These are phyloP conservation scores for Oryza meyeriana DNA, from an alignment of 176 grass and related monocot genomes.

Conservation along the genomic window DNA sequence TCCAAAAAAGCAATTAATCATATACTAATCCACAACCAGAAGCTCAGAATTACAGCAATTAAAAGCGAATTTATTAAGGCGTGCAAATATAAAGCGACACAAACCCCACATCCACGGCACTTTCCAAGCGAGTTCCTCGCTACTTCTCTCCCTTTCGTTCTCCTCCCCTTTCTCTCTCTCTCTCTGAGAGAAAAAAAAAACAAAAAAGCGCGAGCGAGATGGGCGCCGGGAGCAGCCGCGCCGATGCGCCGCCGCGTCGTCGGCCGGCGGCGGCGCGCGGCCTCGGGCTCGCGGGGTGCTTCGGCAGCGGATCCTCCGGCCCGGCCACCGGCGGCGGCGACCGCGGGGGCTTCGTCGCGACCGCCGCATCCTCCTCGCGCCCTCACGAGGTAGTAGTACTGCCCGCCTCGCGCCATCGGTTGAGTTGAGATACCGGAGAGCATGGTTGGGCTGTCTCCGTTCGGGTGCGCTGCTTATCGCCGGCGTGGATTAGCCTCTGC, in stretches of 20 bases:
- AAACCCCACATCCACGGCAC: slow-evolving; percentile 33
- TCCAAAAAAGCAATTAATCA: background rate
- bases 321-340: slow-evolving; percentile 8
- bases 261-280: slow-evolving; percentile 41
- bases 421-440: background rate
- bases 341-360: slow-evolving; percentile 14
- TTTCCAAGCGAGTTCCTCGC: slow-evolving; percentile 27
- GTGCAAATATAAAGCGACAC: slow-evolving; percentile 19
- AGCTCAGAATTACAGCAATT: background rate
- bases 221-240: slow-evolving; percentile 78
- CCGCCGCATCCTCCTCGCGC: slow-evolving; percentile 28
- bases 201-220: slow-evolving; percentile 32
- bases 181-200: background rate
- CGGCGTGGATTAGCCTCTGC: background rate
- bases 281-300: slow-evolving; percentile 45
- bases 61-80: background rate
- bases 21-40: background rate
- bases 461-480: background rate
- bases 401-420: background rate
- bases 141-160: background rate
- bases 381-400: slow-evolving; percentile 39
- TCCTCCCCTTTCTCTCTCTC: too few relatives aligned
- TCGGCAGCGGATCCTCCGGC: slow-evolving; percentile 59
- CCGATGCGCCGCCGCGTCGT: slow-evolving; percentile 37
- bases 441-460: background rate